phyloP scores from a whole-genome alignment of 495 filamentous ascomycete genomes.

The Hypomontagnella monticulosa region DNA sequence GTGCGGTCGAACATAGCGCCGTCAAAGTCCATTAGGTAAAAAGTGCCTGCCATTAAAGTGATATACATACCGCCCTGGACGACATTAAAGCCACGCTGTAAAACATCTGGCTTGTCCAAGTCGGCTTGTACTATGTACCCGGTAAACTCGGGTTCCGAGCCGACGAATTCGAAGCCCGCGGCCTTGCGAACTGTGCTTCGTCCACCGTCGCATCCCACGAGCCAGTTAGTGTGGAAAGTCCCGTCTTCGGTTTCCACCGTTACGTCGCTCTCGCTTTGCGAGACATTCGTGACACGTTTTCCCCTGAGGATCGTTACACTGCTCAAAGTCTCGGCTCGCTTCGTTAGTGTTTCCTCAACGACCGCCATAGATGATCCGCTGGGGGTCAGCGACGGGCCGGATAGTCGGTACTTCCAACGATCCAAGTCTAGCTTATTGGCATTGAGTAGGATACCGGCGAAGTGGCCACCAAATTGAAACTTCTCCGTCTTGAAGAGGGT shows the following conservation, averaged over 20 bases:
- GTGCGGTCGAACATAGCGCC: slow-evolving; percentile 38
- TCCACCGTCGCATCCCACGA: slow-evolving; percentile 50
- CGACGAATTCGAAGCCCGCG: slow-evolving; percentile 43
- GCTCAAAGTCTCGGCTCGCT: slow-evolving; percentile 40
- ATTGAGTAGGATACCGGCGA: slow-evolving; percentile 45
- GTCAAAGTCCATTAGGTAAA: slow-evolving; percentile 47
- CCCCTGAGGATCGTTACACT: slow-evolving; percentile 45
- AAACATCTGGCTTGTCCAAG: slow-evolving; percentile 33
- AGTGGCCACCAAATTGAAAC: slow-evolving; percentile 45
- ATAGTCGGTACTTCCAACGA: slow-evolving; percentile 44
- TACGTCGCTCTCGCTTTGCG: slow-evolving; percentile 25
- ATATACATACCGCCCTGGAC: slow-evolving; percentile 37
- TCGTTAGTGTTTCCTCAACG: slow-evolving; percentile 35
- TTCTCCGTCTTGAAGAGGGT: slow-evolving; percentile 1
- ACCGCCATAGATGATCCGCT: slow-evolving; percentile 13
- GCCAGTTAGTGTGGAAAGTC: slow-evolving; percentile 37
- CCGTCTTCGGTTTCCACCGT: slow-evolving; percentile 32
- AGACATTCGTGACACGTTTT: slow-evolving; percentile 22
- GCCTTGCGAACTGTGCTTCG: slow-evolving; percentile 45
- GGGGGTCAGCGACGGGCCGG: slow-evolving; percentile 30
- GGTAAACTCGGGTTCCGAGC: slow-evolving; percentile 31
- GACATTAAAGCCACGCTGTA: slow-evolving; percentile 40
- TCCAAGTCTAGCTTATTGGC: slow-evolving; percentile 40
- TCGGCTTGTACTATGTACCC: slow-evolving; percentile 41
- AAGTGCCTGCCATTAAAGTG: slow-evolving; percentile 4